A percentile compares a stretch with the other conserved stretches of the same genome.
phyloP scores from a whole-genome alignment of 1,284 basidiomycete genomes.

The Marasmius oreades region DNA sequence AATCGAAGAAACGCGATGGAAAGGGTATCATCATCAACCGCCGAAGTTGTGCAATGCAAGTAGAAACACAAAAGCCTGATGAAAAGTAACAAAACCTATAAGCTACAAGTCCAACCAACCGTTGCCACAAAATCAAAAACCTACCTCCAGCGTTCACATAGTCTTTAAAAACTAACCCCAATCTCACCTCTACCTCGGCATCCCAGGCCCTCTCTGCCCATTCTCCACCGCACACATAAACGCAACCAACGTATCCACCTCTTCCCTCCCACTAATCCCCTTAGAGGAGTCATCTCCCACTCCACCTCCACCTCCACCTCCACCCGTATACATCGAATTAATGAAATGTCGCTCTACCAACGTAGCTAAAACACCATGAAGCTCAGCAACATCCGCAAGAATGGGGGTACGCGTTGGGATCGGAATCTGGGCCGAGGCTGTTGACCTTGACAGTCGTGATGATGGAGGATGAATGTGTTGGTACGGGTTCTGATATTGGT shows the following conservation, averaged over 20 bases:
- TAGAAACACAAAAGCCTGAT: too few species aligned
- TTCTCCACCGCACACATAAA: conserved; percentile 71
- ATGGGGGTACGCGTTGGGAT: conserved; percentile 53
- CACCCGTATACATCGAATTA: background rate
- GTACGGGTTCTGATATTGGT: conserved; percentile 45
- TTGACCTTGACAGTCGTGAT: conserved; percentile 65
- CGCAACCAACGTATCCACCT: conserved; percentile 74
- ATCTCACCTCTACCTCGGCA: conserved; percentile 33
- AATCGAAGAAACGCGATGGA: too few species aligned
- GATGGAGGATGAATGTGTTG: conserved; percentile 47
- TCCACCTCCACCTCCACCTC: background rate
- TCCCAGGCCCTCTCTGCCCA: conserved; percentile 4
- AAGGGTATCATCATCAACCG: too few species aligned
- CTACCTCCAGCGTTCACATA: conserved; percentile 1
- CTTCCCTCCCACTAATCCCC: conserved; percentile 54
- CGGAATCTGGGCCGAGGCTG: conserved; percentile 48
- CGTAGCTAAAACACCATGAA: conserved; percentile 59
- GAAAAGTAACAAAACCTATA: too few species aligned
- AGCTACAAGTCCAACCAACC: too few species aligned
- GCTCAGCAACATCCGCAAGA: conserved; percentile 61
- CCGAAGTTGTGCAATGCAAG: too few species aligned
- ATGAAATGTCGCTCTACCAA: conserved; percentile 72
- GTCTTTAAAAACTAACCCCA: conserved; percentile 30
- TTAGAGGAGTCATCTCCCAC: too few species aligned
- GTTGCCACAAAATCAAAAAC: too few species aligned